These are phyloP conservation scores for Heliamphora pulchella DNA, from an alignment of 179 eudicot species.

Conservation along the genomic window DNA sequence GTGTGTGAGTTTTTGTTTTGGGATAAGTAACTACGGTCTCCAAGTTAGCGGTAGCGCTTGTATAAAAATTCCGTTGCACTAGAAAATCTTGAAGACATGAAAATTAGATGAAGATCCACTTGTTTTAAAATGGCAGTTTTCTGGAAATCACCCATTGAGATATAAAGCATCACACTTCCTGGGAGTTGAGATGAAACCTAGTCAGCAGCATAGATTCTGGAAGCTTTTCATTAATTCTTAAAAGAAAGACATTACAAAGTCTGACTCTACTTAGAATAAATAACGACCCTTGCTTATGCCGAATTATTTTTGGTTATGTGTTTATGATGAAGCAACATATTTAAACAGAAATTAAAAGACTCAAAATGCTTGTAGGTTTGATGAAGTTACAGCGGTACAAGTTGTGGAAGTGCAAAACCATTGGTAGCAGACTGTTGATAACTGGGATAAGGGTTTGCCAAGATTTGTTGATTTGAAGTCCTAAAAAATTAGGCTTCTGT, in stretches of 20 bases:
- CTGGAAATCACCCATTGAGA: not conserved
- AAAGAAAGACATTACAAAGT: not conserved
- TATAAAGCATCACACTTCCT: not conserved
- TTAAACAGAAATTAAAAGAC: not conserved
- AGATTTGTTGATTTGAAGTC: not conserved
- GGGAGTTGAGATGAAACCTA: not conserved
- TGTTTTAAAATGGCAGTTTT: not conserved
- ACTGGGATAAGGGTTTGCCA: not conserved
- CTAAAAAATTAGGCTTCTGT: not conserved
- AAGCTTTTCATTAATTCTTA: not conserved
- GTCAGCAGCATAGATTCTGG: not conserved
- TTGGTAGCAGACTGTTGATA: not conserved
- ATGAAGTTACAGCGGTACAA: not conserved
- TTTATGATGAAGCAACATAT: not conserved
- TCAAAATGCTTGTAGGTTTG: not conserved
- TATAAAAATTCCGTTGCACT: not conserved
- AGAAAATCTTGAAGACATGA: slow-evolving; percentile 10
- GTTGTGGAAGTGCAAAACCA: not conserved
- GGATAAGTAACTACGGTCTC: not conserved
- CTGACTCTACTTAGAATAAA: not conserved
- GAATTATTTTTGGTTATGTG: not conserved
- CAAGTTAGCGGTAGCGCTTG: not conserved
- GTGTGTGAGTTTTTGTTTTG: not conserved
- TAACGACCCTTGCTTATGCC: not conserved
- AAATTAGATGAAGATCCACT: slow-evolving; percentile 7